phyloP scores from a whole-genome alignment of 1,139 yeast species.

The Eremothecium sinecaudum region DNA sequence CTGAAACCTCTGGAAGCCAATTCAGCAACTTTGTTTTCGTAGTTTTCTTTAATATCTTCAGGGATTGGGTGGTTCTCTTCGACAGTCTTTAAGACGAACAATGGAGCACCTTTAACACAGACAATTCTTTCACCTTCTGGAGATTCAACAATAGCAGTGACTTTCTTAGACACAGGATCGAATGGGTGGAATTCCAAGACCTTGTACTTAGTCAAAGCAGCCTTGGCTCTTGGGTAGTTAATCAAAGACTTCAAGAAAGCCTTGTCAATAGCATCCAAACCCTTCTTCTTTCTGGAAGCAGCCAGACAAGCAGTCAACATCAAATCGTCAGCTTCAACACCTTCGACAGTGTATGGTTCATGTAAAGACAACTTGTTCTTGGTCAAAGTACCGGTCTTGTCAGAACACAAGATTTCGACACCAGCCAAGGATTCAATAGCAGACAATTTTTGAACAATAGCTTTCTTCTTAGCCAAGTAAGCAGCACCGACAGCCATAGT shows the following conservation, averaged over 20 bases:
- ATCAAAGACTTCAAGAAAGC: slow-evolving; percentile 91
- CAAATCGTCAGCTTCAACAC: slow-evolving; percentile 94
- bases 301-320: slow-evolving; percentile 98
- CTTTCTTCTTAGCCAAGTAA: slow-evolving; percentile 96
- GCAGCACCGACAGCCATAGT: slow-evolving; percentile 99
- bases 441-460: slow-evolving; percentile 95
- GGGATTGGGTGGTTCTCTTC: slow-evolving; percentile 95
- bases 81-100: slow-evolving; percentile 88
- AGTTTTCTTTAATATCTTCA: slow-evolving; percentile 89
- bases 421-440: slow-evolving; percentile 98
- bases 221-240: slow-evolving; percentile 84
- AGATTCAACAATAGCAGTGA: slow-evolving; percentile 87
- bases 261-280: slow-evolving; percentile 95
- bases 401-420: slow-evolving; percentile 98
- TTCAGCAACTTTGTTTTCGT: slow-evolving; percentile 95
- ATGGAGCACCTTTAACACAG: slow-evolving; percentile 98
- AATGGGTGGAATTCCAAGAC: slow-evolving; percentile 93
- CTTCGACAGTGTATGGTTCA: slow-evolving; percentile 99
- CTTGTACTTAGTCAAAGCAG: slow-evolving; percentile 91
- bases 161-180: slow-evolving; percentile 96
- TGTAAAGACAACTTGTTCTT: slow-evolving; percentile 93
- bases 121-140: slow-evolving; percentile 94
- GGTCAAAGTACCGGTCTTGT: slow-evolving; percentile 98
- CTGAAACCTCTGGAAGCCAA: slow-evolving; percentile 98
- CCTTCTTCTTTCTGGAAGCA: slow-evolving; percentile 98